Evolutionary conservation across 2,329 filamentous ascomycete genomes (phyloP), one percentile per base, ranked within the genome.

Genomic region (Juglanconis oblonga): DNA sequence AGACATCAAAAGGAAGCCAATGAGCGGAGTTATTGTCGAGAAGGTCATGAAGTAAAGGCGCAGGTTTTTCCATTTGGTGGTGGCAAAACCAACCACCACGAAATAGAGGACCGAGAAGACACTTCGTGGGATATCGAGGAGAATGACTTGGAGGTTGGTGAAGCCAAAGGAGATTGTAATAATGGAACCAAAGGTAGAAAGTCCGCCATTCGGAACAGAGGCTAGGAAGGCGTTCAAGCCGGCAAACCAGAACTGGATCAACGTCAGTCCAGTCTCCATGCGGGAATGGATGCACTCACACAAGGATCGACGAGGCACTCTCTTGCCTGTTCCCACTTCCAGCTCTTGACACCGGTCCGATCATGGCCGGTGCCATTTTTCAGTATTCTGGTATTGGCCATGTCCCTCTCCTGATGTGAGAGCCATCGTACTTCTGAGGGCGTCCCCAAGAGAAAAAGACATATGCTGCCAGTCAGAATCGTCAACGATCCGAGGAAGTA

Each of bases 41-140:
- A 70, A 67, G 52, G 71, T 73, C 73, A 76, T 75, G 57, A 75
- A 74, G 62, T 70, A 74, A 68, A 74, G 65, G 47, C 74, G 69
- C 11, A 74, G 62, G 31, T 75, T 69, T 64, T 73, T 70, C 64
- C 64, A 68, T 38, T 64, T 68, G 57, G 69, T 73, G 10, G 71
- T 73, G 10, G 68, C 57, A 1, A 74, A 6, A 2, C 73, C 73
- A 52, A 75, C 70, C 4, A 69, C n/a, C 32, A 73, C 57, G 36
- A 76, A 76, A 62, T 70, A 75, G 3, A 72, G 10, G 2, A 75
- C 71, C 1, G 72, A 74, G 47, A 73, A 64, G 10, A 68, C 62
- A 53, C 67, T 72, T 5, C 68, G 64, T 1, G 73, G 73, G 33
- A 75, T 74, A 29, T 73, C 71, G 17, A 74, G 67, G 2, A 75